These are phyloP conservation scores for Scutellaria minor DNA, from an alignment of 257 asterid genomes.

Conservation along the genomic window DNA sequence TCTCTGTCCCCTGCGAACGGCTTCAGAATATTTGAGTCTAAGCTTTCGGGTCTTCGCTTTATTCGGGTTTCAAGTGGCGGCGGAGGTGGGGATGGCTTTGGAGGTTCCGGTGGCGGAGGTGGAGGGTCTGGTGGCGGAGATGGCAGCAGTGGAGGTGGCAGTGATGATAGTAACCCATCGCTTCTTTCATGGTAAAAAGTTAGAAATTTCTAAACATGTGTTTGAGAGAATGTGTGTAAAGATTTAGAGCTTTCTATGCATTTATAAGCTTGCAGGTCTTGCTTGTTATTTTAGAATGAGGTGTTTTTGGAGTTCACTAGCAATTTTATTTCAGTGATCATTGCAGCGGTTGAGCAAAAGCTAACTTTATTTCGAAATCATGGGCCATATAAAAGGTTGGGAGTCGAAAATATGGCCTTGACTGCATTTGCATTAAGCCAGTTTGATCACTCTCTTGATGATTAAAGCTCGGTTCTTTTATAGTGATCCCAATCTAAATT, in stretches of 20 bases:
- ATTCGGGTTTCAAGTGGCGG: conserved; percentile 59
- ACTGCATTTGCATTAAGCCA: background rate
- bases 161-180: conserved; percentile 55
- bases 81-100: conserved; percentile 55
- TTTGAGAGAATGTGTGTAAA: background rate
- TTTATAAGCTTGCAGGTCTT: background rate
- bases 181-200: conserved; percentile 66
- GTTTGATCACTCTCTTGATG: conserved; percentile 6
- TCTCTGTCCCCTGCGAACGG: conserved; percentile 44
- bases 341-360: background rate
- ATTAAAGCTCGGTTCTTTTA: background rate
- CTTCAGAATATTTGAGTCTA: conserved; percentile 37
- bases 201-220: background rate
- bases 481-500: conserved; percentile 22
- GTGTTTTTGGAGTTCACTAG: conserved; percentile 12
- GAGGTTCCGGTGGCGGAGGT: conserved; percentile 62
- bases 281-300: background rate
- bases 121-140: conserved; percentile 56
- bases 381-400: too few species aligned
- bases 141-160: conserved; percentile 42
- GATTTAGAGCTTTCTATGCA: conserved; percentile 1
- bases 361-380: background rate
- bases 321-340: background rate
- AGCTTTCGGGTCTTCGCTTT: conserved; percentile 35
- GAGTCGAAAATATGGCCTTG: background rate